Evolutionary conservation across 2,329 filamentous ascomycete genomes (phyloP).

Genomic region (Knoxdaviesia proteae): DNA sequence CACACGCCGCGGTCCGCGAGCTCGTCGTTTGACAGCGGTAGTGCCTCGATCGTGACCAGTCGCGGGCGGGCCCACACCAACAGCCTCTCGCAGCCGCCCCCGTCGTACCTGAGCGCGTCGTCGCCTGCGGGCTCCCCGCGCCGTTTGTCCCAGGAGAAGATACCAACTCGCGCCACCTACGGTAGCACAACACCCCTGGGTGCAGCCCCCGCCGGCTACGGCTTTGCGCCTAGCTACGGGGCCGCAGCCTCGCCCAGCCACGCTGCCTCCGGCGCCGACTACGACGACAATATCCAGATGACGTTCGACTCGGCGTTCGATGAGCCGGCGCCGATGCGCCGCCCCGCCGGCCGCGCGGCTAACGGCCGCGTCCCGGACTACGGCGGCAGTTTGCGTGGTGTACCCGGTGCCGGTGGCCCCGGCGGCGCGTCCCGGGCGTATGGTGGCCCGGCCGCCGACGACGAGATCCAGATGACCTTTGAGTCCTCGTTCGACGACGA

Average conservation of each 20-base stretch:
- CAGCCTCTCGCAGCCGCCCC: not conserved
- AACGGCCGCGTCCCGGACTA: no score
- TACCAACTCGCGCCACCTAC: not conserved
- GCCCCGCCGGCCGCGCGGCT: no score
- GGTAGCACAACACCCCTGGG: not conserved
- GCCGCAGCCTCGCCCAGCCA: not conserved
- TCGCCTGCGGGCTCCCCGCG: not conserved
- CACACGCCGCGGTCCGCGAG: not conserved
- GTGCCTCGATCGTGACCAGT: not conserved
- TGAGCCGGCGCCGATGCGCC: constrained; percentile 9
- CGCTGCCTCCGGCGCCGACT: constrained; percentile 1
- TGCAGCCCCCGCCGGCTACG: not conserved
- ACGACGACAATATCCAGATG: constrained; percentile 30
- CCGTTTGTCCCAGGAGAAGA: no score
- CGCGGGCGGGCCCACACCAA: no score
- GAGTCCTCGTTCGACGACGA: constrained; percentile 36
- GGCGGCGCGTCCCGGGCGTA: constrained; percentile 10
- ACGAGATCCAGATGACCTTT: constrained; percentile 50
- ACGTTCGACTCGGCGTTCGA: constrained; percentile 48
- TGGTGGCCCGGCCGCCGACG: constrained; percentile 13
- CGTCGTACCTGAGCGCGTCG: not conserved
- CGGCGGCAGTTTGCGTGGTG: no score
- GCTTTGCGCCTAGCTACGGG: not conserved
- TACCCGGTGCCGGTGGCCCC: constrained; percentile 7
- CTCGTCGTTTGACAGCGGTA: not conserved